A percentile compares a stretch with the other conserved stretches of the same genome.
These are phyloP conservation scores for Fusarium dimerum DNA, from an alignment of 2,329 filamentous ascomycete species.

Conservation along the genomic window DNA sequence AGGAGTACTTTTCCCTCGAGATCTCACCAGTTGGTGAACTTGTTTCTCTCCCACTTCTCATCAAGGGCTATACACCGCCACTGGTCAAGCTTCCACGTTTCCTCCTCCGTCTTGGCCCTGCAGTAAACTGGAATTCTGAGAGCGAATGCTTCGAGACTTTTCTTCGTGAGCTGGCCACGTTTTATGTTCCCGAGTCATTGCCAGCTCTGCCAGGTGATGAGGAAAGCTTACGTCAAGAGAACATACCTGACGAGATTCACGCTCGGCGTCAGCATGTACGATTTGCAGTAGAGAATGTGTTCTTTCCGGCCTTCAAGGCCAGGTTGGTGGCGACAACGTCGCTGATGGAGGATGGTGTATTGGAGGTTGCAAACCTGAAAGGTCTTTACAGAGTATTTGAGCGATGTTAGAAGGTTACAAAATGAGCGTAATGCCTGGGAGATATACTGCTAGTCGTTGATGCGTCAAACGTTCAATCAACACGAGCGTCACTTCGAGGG, in stretches of 20 bases:
- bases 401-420: slow-evolving; percentile 62
- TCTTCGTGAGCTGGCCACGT: slow-evolving; percentile 81
- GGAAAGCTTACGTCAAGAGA: slow-evolving; percentile 36
- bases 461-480: not conserved
- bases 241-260: slow-evolving; percentile 51
- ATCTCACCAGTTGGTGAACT: slow-evolving; percentile 78
- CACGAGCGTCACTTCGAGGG: not conserved
- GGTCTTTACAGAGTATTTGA: slow-evolving; percentile 95
- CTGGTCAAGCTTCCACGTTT: slow-evolving; percentile 88
- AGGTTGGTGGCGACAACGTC: slow-evolving; percentile 79
- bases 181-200: slow-evolving; percentile 86
- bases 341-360: slow-evolving; percentile 70
- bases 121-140: slow-evolving; percentile 84
- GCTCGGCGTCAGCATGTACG: slow-evolving; percentile 69
- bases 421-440: not conserved
- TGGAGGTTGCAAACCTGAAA: slow-evolving; percentile 90
- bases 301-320: slow-evolving; percentile 87
- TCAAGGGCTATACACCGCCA: slow-evolving; percentile 86
- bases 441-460: not conserved
- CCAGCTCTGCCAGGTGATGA: slow-evolving; percentile 50
- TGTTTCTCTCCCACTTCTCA: slow-evolving; percentile 75
- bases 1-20: slow-evolving; percentile 89
- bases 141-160: slow-evolving; percentile 84
- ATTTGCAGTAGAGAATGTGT: slow-evolving; percentile 75
- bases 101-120: slow-evolving; percentile 81